Percentiles rank a stretch among this genome's conserved stretches.
phyloP scores from a whole-genome alignment of 2,329 filamentous ascomycete genomes.

The Xylariaceae sp. region DNA sequence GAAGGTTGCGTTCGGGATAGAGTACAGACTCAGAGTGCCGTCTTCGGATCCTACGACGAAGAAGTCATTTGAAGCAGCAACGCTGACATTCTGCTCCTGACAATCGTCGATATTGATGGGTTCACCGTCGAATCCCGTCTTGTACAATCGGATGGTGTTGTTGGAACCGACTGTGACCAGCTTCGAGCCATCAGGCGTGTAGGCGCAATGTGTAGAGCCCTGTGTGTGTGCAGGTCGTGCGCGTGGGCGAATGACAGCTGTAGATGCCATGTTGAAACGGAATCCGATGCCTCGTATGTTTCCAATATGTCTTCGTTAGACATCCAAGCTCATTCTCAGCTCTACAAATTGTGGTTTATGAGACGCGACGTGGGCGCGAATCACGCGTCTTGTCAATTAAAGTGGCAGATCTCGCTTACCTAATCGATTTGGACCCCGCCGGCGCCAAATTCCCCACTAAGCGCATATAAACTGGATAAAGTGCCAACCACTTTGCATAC shows the following conservation, averaged over 20 bases:
- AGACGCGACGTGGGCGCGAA: slow-evolving; percentile 16
- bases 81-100: slow-evolving; percentile 75
- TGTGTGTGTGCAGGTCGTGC: slow-evolving; percentile 72
- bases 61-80: slow-evolving; percentile 71
- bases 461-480: background rate
- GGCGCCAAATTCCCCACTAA: background rate
- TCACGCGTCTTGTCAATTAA: slow-evolving; percentile 21
- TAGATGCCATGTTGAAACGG: slow-evolving; percentile 34
- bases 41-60: slow-evolving; percentile 91
- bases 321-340: background rate
- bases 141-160: slow-evolving; percentile 88
- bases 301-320: background rate
- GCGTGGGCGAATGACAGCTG: slow-evolving; percentile 46
- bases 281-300: background rate
- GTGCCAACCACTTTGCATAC: background rate
- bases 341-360: slow-evolving; percentile 1
- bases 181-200: slow-evolving; percentile 81
- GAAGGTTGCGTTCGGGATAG: slow-evolving; percentile 66
- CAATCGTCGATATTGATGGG: slow-evolving; percentile 89
- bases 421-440: background rate
- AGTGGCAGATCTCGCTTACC: slow-evolving; percentile 2
- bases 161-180: slow-evolving; percentile 90
- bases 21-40: slow-evolving; percentile 91
- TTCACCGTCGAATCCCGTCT: slow-evolving; percentile 85
- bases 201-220: slow-evolving; percentile 79